phyloP scores from a whole-genome alignment of 2,329 filamentous ascomycete genomes.

The Trichoderma endophyticum region DNA sequence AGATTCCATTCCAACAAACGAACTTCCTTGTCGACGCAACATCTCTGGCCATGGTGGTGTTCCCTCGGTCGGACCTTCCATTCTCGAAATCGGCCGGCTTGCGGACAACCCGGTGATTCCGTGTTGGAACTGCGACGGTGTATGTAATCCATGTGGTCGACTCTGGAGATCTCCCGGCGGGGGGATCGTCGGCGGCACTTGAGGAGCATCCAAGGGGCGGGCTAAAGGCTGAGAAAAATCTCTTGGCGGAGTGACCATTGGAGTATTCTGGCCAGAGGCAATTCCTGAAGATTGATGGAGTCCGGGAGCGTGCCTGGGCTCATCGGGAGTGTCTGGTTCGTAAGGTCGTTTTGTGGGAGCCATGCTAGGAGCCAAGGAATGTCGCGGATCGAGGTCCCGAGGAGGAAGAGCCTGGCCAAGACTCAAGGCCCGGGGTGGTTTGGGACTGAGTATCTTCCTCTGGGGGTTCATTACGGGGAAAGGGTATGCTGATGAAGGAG shows the following conservation, averaged over 20 bases:
- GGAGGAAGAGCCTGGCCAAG: conserved; percentile 26
- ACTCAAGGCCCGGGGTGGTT: conserved; percentile 29
- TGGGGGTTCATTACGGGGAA: conserved; percentile 31
- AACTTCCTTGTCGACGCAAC: conserved; percentile 30
- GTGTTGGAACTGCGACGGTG: conserved; percentile 26
- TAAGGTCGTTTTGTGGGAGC: conserved; percentile 34
- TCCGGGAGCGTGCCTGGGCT: conserved; percentile 27
- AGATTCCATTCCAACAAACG: conserved; percentile 30
- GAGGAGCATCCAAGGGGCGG: conserved; percentile 25
- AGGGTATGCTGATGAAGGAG: conserved; percentile 31
- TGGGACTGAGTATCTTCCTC: conserved; percentile 34
- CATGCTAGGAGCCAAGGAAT: conserved; percentile 23
- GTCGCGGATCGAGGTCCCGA: conserved; percentile 27
- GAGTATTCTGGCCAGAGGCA: conserved; percentile 24
- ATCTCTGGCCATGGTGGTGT: conserved; percentile 33
- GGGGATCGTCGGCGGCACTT: conserved; percentile 25
- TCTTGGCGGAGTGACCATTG: conserved; percentile 30
- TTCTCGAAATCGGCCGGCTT: conserved; percentile 25
- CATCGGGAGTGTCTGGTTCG: conserved; percentile 29
- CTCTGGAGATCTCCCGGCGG: conserved; percentile 24
- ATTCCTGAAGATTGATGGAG: conserved; percentile 28
- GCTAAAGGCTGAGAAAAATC: conserved; percentile 37
- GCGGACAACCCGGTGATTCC: conserved; percentile 23
- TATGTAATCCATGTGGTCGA: conserved; percentile 19
- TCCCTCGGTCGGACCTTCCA: conserved; percentile 25